Evolutionary conservation across 169 alveolate species (phyloP), one percentile per base, ranked within the genome.

Genomic region (Cryptosporidium xiaoi): DNA sequence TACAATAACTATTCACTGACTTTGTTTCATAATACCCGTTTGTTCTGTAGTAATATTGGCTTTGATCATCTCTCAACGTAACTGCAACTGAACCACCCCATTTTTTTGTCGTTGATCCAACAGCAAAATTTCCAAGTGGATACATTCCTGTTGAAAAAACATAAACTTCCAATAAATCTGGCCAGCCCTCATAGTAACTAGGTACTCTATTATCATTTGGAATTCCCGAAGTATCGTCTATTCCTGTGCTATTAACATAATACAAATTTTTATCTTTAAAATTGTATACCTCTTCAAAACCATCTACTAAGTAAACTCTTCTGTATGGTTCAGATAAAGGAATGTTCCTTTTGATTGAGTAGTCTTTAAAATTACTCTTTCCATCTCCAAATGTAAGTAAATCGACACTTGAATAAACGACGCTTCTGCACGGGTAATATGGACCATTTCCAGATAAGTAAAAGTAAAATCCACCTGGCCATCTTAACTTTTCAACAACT

Each of bases 381-480:
- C 83, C 83, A 33, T 69, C 29, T 0, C 87, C 87, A 34, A 34
- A 77, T 20, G 60, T 77, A 24, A 77, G 46, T n/a, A 13, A 36
- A 12, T 56, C 55, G 16, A 77, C 71, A 20, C 27, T 56, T n/a
- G 62, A 20, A 40, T 77, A 77, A 3, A 62, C 71, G 13, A 77
- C 34, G 24, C 65, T 18, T n/a, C 40, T 0, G 20, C 87, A 77
- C 31, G 69, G 71, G 56, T 77, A 77, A 77, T 60, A 77, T 6
- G 87, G 87, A 10, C 87, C 87, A 2, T 60, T 34, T 12, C 87
- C 87, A 16, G 71, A 56, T 56, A 77, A 10, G 48, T 77, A 77
- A 44, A 77, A 77, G 50, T 77, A 77, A 77, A 77, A 77, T 2
- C 87, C 87, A 48, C 87, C 87, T 20, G 87, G 87, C 87, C 87